Evolutionary conservation across 345 rosid genomes (phyloP).

Genomic region (Viola odorata): DNA sequence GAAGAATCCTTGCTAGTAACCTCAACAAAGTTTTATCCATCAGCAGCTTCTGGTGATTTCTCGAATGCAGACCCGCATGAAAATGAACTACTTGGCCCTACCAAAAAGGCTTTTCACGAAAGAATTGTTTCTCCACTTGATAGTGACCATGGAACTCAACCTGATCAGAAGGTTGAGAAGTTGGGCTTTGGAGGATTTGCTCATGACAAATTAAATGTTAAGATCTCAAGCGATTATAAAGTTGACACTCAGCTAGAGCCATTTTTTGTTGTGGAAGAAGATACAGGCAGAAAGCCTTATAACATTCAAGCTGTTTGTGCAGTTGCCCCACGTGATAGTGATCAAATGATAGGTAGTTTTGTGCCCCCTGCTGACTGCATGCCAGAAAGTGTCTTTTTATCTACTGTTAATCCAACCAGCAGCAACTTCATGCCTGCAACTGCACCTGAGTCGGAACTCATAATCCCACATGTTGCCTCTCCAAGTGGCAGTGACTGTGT

Average conservation of each 20-base stretch:
- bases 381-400: slow-evolving; percentile 14
- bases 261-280: slow-evolving; percentile 14
- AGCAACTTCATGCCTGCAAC: background rate
- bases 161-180: slow-evolving; percentile 21
- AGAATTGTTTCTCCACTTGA: slow-evolving; percentile 23
- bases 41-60: slow-evolving; percentile 11
- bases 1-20: slow-evolving; percentile 4
- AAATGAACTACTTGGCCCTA: slow-evolving; percentile 10
- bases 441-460: background rate
- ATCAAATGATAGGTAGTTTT: background rate
- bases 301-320: slow-evolving; percentile 22
- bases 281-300: slow-evolving; percentile 12
- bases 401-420: slow-evolving; percentile 8
- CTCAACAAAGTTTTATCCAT: slow-evolving; percentile 5
- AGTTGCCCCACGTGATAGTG: background rate
- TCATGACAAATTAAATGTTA: slow-evolving; percentile 18
- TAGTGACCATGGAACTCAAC: slow-evolving; percentile 14
- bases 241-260: slow-evolving; percentile 23
- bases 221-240: slow-evolving; percentile 17
- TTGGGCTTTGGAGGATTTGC: slow-evolving; percentile 17
- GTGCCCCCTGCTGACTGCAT: slow-evolving; percentile 16
- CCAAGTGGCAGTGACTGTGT: slow-evolving; percentile 2
- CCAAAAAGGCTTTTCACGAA: slow-evolving; percentile 11
- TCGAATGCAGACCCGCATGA: slow-evolving; percentile 14
- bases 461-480: slow-evolving; percentile 5